A percentile compares a stretch with the other conserved stretches of the same genome.
Conservation (phyloP, 2,329 filamentous ascomycete species). For the Fusarium transvaalense region DNA sequence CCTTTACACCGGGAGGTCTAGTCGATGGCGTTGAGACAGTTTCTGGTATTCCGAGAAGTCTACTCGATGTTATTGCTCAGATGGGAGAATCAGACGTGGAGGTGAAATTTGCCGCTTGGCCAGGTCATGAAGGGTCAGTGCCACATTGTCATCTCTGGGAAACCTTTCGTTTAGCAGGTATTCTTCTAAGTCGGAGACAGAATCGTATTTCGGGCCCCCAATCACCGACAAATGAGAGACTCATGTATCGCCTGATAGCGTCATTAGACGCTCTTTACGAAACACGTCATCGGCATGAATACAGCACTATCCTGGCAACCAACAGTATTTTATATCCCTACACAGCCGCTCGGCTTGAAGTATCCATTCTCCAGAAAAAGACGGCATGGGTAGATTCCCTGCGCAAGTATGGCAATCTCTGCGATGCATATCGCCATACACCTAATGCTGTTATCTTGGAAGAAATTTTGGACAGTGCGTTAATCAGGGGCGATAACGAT, state of each 20-base stretch:
- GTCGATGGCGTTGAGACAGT: slow-evolving; percentile 42
- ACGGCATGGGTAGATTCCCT: slow-evolving; percentile 36
- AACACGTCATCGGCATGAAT: slow-evolving; percentile 16
- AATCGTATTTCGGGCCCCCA: neutral
- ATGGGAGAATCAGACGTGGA: slow-evolving; percentile 36
- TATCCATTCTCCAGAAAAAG: slow-evolving; percentile 29
- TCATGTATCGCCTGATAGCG: slow-evolving; percentile 46
- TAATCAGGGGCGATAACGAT: slow-evolving; percentile 23
- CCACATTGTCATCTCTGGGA: slow-evolving; percentile 50
- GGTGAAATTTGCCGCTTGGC: slow-evolving; percentile 39
- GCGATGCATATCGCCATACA: slow-evolving; percentile 29
- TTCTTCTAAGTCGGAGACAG: slow-evolving; percentile 41
- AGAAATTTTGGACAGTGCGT: slow-evolving; percentile 35
- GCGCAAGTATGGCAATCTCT: slow-evolving; percentile 1
- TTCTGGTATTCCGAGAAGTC: slow-evolving; percentile 46
- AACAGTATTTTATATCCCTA: slow-evolving; percentile 49
- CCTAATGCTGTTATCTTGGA: slow-evolving; percentile 21
- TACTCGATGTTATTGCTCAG: slow-evolving; percentile 46
- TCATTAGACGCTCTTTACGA: slow-evolving; percentile 44
- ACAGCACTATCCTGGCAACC: slow-evolving; percentile 37
- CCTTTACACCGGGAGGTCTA: neutral
- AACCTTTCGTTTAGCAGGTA: slow-evolving; percentile 44
- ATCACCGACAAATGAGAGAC: slow-evolving; percentile 16
- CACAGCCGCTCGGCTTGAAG: slow-evolving; percentile 45
- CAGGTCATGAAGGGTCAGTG: slow-evolving; percentile 44